Evolutionary conservation across 1,284 basidiomycete species (phyloP).

Genomic region (Meira nashicola): DNA sequence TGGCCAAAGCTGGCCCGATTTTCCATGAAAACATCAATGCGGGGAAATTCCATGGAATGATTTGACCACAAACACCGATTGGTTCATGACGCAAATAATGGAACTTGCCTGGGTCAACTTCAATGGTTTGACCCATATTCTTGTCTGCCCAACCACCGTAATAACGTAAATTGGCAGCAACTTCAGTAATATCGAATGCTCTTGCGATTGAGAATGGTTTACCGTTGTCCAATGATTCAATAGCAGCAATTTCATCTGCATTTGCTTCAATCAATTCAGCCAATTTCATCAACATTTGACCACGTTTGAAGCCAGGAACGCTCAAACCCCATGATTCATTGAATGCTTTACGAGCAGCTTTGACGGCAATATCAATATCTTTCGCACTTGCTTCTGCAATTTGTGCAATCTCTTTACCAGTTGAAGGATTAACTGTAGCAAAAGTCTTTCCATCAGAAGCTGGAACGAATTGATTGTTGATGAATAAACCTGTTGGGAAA

Average conservation of each 20-base stretch:
- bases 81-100: constrained; percentile 75
- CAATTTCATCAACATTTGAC: constrained; percentile 63
- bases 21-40: constrained; percentile 55
- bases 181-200: constrained; percentile 65
- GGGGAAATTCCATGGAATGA: constrained; percentile 60
- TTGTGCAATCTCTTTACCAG: constrained; percentile 44
- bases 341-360: constrained; percentile 41
- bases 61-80: constrained; percentile 68
- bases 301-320: constrained; percentile 62
- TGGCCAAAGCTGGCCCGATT: constrained; percentile 57
- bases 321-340: constrained; percentile 42
- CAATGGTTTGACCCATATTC: constrained; percentile 74
- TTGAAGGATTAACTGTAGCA: constrained; percentile 43
- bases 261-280: constrained; percentile 70
- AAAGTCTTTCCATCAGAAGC: constrained; percentile 46
- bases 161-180: constrained; percentile 65
- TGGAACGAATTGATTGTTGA: constrained; percentile 48
- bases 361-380: constrained; percentile 45
- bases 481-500: constrained; percentile 41
- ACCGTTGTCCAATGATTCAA: constrained; percentile 64
- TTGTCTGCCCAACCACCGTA: constrained; percentile 69
- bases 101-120: constrained; percentile 64
- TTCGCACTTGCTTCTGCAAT: constrained; percentile 46
- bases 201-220: constrained; percentile 70
- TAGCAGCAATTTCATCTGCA: constrained; percentile 62